A percentile compares a stretch with the other conserved stretches of the same genome.
phyloP scores from a whole-genome alignment of 768 basidiomycete genomes.

The Kwoniella shandongensis region DNA sequence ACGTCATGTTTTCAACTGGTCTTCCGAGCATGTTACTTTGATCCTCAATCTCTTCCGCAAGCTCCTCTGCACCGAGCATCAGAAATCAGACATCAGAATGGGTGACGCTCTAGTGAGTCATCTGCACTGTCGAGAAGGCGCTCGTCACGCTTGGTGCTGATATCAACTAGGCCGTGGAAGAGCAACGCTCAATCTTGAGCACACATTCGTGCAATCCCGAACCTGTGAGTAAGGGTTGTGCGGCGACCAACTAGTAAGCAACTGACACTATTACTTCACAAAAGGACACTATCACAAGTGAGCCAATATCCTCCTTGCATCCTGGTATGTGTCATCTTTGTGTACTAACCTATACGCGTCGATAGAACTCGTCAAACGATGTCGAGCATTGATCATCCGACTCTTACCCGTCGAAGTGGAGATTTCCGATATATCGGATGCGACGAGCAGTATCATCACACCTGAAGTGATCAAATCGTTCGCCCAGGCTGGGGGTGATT shows the following conservation, averaged over 20 bases:
- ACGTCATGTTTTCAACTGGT: too few species aligned
- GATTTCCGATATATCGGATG: conserved; percentile 63
- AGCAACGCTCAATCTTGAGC: conserved; percentile 48
- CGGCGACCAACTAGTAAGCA: background rate
- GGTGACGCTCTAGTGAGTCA: conserved; percentile 45
- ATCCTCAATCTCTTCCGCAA: too few species aligned
- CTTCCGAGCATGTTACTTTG: too few species aligned
- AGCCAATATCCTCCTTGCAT: conserved; percentile 3
- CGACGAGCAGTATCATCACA: conserved; percentile 81
- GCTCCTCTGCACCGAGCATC: background rate
- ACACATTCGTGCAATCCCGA: conserved; percentile 33
- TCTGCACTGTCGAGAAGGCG: background rate
- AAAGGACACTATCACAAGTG: conserved; percentile 48
- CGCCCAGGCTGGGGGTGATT: conserved; percentile 79
- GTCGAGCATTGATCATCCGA: conserved; percentile 70
- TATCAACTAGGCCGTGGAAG: conserved; percentile 41
- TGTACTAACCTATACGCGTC: too few species aligned
- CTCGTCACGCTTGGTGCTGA: conserved; percentile 5
- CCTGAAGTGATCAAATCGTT: conserved; percentile 72
- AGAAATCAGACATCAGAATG: conserved; percentile 29
- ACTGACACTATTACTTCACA: conserved; percentile 12
- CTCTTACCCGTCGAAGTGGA: conserved; percentile 82
- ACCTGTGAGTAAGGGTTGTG: conserved; percentile 34
- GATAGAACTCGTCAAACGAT: conserved; percentile 76
- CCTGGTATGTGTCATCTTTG: background rate